Evolutionary conservation across 2,329 filamentous ascomycete genomes (phyloP), one percentile per base, ranked within the genome.

Genomic region (Penicillium sp.): DNA sequence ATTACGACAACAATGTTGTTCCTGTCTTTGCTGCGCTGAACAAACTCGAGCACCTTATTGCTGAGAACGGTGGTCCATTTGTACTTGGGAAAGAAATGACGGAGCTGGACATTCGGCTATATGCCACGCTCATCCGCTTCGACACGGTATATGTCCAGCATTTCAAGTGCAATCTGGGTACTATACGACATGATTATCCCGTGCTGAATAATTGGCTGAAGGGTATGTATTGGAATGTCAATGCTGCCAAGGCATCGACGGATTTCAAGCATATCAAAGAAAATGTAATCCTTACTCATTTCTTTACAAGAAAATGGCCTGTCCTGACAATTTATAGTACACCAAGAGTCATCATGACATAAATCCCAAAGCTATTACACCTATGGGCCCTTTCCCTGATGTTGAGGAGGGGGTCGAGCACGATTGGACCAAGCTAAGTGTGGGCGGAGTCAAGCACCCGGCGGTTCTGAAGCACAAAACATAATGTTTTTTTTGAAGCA

Each of bases 181-280:
- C 75, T 9, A 78, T 87, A 34, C 71, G 84, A 5, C 79, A 82
- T 60, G 77, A 82, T 49, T 87, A 87, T 59, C 84, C 84, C 0
- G 75, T 81, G 9, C 61, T 86, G 49, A 76, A 84, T 63, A 82
- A 84, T 55, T 87, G 83, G 82, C 57, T 87, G 56, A 83, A 79
- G 68, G 75, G 76, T 27, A 62, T 85, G 64, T 86, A 85, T 68
- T 84, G 80, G 77, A 78, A 81, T 51, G 74, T 80, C 1, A 61
- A 69, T 15, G 82, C 78, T 0, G 84, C 84, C 54, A 76, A 67
- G 51, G 80, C 83, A 59, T 84, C 81, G 13, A 88, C 85, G 0
- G 75, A 88, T 55, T 88, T 88, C 57, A 79, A 70, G 55, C 85
- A 88, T 61, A 88, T 88, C 65, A 88, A 88, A 69, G 85, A 88